phyloP scores from a whole-genome alignment of 192 early-diverging fungal species.

The Backusella tarrabulga region DNA sequence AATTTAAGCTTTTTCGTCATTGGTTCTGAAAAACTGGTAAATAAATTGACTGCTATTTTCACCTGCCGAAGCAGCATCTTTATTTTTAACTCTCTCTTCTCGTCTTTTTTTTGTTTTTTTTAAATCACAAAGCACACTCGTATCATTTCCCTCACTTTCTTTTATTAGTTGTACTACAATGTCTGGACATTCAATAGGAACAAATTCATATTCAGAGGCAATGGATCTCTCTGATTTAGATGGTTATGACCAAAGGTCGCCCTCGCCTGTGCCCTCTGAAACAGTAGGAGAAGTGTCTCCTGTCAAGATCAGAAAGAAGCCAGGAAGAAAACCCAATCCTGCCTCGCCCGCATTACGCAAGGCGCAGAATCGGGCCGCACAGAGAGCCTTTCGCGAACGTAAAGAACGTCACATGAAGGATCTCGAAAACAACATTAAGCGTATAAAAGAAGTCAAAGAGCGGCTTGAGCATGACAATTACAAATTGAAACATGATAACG shows the following conservation, averaged over 20 bases:
- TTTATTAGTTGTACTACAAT: not conserved
- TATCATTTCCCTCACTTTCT: too few species aligned
- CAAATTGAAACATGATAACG: slow-evolving; percentile 41
- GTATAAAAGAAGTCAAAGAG: slow-evolving; percentile 57
- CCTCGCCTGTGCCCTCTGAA: not conserved
- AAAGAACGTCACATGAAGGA: slow-evolving; percentile 76
- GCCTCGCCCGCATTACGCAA: slow-evolving; percentile 58
- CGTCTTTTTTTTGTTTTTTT: too few species aligned
- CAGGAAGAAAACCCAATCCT: slow-evolving; percentile 61
- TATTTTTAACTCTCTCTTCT: too few species aligned
- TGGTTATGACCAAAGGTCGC: not conserved
- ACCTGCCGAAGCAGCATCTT: too few species aligned
- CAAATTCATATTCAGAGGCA: slow-evolving; percentile 9
- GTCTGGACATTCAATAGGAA: not conserved
- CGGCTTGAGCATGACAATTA: slow-evolving; percentile 40
- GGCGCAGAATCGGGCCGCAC: slow-evolving; percentile 87
- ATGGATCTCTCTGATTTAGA: slow-evolving; percentile 10
- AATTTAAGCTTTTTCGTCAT: too few species aligned
- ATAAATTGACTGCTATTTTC: too few species aligned
- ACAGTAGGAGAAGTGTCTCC: slow-evolving; percentile 11
- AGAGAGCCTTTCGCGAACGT: slow-evolving; percentile 85
- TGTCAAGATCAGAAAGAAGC: slow-evolving; percentile 52
- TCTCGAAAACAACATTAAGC: slow-evolving; percentile 70
- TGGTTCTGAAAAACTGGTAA: too few species aligned
- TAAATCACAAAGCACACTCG: too few species aligned